A percentile compares a stretch with the other conserved stretches of the same genome.
Conservation (phyloP, 1,139 yeast genomes). For the Schwanniomyces etchellsii region DNA sequence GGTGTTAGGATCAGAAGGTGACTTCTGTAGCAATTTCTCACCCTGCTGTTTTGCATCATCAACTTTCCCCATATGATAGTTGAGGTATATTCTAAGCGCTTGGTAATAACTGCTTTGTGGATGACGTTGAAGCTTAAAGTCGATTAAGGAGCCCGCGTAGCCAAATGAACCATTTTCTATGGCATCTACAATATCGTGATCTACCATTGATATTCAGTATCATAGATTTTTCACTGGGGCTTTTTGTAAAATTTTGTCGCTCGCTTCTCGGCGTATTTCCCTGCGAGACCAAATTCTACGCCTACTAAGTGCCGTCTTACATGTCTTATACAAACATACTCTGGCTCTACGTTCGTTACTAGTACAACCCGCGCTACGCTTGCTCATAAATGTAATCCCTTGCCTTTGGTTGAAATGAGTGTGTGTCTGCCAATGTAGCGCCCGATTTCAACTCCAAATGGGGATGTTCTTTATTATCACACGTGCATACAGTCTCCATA, state of each 20-base stretch:
- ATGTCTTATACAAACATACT: too few species aligned
- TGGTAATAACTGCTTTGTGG: slow-evolving; percentile 54
- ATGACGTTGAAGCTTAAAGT: slow-evolving; percentile 44
- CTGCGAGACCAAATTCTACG: too few species aligned
- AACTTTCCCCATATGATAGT: slow-evolving; percentile 36
- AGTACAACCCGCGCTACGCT: too few species aligned
- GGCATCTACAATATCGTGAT: slow-evolving; percentile 30
- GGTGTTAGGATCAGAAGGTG: slow-evolving; percentile 53
- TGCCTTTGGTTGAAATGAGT: slow-evolving; percentile 19
- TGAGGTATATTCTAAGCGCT: slow-evolving; percentile 44
- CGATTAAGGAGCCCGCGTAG: slow-evolving; percentile 47
- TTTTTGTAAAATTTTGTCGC: slow-evolving; percentile 2
- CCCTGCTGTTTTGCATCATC: slow-evolving; percentile 41
- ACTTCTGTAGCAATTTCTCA: slow-evolving; percentile 32
- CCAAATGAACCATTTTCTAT: slow-evolving; percentile 51
- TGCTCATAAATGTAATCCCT: slow-evolving; percentile 10
- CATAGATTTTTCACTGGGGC: too few species aligned
- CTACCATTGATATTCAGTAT: slow-evolving; percentile 23
- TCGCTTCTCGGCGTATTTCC: too few species aligned
- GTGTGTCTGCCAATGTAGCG: too few species aligned
- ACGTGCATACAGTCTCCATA: too few species aligned
- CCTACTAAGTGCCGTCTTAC: too few species aligned
- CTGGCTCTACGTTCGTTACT: too few species aligned
- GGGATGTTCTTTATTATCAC: too few species aligned
- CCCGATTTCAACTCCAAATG: too few species aligned